phyloP scores from a whole-genome alignment of 23 red algal genomes.

The Gracilaria caudata region DNA sequence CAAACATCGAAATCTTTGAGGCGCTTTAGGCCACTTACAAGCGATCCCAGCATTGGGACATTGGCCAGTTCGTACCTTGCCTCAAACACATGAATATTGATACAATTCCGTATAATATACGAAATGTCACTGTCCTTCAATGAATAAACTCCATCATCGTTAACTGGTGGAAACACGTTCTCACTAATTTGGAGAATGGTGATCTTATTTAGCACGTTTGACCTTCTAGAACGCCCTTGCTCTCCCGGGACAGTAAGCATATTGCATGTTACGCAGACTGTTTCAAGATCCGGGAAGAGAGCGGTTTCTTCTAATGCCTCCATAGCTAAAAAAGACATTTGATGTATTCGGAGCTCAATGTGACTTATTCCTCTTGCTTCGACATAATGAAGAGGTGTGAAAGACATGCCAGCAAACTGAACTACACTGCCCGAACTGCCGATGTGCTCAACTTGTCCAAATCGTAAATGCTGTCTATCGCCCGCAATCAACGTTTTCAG shows the following conservation, averaged over 20 bases:
- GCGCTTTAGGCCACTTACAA: not conserved
- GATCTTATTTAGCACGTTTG: constrained; percentile 1
- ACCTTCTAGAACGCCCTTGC: not conserved
- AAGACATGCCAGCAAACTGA: constrained; percentile 12
- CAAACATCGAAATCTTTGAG: constrained; percentile 26
- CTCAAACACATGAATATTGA: constrained; percentile 5
- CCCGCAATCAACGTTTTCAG: constrained; percentile 19
- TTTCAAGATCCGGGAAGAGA: constrained; percentile 14
- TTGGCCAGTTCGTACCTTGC: constrained; percentile 11
- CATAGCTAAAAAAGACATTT: constrained; percentile 16
- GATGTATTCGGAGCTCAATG: constrained; percentile 20
- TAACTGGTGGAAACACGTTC: constrained; percentile 12
- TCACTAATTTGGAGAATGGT: constrained; percentile 4
- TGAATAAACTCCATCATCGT: not conserved
- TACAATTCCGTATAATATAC: constrained; percentile 2
- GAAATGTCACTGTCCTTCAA: constrained; percentile 13
- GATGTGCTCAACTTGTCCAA: constrained; percentile 20
- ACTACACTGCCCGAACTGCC: not conserved
- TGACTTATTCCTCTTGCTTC: constrained; percentile 6
- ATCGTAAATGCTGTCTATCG: constrained; percentile 6
- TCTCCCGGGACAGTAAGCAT: not conserved
- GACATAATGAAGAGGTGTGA: not conserved
- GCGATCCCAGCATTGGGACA: not conserved
- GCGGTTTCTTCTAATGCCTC: constrained; percentile 11
- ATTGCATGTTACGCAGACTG: constrained; percentile 16